phyloP scores from a whole-genome alignment of 2,329 filamentous ascomycete species.

The Aspergillus awamori region DNA sequence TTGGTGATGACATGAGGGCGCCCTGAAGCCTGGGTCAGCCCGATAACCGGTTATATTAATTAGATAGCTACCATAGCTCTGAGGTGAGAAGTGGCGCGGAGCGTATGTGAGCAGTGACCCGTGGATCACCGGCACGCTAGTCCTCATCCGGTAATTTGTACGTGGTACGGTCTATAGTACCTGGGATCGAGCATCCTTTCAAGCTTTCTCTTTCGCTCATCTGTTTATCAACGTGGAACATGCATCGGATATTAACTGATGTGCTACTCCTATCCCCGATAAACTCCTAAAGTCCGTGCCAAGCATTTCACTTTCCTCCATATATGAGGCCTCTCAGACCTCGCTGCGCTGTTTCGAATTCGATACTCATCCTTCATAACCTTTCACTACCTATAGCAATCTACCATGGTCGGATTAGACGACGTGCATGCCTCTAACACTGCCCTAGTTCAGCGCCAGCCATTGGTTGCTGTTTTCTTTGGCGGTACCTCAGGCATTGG shows the following conservation, averaged over 20 bases:
- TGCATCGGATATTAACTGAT: not conserved
- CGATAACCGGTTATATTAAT: not conserved
- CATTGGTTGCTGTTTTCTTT: slow-evolving; percentile 14
- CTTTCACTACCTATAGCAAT: not conserved
- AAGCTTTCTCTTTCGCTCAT: not conserved
- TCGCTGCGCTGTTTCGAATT: not conserved
- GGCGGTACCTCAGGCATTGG: slow-evolving; percentile 14
- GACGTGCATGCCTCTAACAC: slow-evolving; percentile 2
- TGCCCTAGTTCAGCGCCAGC: slow-evolving; percentile 1
- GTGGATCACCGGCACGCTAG: not conserved
- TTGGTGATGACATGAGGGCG: not conserved
- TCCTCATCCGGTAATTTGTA: not conserved
- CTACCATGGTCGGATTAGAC: slow-evolving; percentile 2
- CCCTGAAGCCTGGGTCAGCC: not conserved
- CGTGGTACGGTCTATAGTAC: not conserved
- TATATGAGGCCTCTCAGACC: not conserved
- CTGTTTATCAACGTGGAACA: not conserved
- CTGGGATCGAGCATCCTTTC: not conserved
- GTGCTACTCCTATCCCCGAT: not conserved
- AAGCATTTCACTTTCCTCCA: not conserved
- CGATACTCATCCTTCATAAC: not conserved
- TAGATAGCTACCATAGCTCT: not conserved
- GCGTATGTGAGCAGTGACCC: no score
- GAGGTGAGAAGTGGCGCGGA: not conserved
- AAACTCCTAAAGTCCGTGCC: not conserved